Evolutionary conservation across 257 asterid species (phyloP).

Genomic region (Thymus mandschuricus): DNA sequence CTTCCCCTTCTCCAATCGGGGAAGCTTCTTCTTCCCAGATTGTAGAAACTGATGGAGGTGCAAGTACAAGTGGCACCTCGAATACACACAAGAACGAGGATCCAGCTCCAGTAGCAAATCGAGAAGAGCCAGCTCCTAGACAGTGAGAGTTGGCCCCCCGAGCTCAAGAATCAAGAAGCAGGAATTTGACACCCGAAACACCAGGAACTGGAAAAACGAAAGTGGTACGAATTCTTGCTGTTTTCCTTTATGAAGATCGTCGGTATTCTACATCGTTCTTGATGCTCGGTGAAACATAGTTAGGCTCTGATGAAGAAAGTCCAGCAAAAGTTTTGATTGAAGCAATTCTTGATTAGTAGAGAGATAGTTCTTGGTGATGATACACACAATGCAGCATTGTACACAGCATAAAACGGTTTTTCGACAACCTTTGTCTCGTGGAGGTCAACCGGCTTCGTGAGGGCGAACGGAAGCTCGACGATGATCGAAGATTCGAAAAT

Average conservation of each 20-base stretch:
- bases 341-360: conserved; percentile 2
- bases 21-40: conserved; percentile 36
- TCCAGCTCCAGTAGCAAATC: conserved; percentile 31
- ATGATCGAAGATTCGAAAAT: neutral
- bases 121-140: conserved; percentile 25
- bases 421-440: neutral
- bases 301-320: neutral
- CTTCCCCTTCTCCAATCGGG: conserved; percentile 38
- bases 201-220: neutral
- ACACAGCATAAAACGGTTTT: conserved; percentile 11
- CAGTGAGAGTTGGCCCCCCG: conserved; percentile 9
- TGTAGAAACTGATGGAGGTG: conserved; percentile 40
- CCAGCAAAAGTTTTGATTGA: neutral
- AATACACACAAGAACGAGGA: conserved; percentile 24
- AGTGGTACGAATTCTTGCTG: conserved; percentile 2
- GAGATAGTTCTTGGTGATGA: conserved; percentile 9
- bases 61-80: conserved; percentile 29
- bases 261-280: neutral
- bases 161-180: conserved; percentile 2
- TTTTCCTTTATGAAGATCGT: conserved; percentile 1
- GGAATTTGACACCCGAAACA: neutral
- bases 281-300: conserved; percentile 5
- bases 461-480: neutral
- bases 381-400: conserved; percentile 17
- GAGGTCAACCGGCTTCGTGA: neutral